Evolutionary conservation across 345 rosid species (phyloP).

Genomic region (Odontarrhena argentea): DNA sequence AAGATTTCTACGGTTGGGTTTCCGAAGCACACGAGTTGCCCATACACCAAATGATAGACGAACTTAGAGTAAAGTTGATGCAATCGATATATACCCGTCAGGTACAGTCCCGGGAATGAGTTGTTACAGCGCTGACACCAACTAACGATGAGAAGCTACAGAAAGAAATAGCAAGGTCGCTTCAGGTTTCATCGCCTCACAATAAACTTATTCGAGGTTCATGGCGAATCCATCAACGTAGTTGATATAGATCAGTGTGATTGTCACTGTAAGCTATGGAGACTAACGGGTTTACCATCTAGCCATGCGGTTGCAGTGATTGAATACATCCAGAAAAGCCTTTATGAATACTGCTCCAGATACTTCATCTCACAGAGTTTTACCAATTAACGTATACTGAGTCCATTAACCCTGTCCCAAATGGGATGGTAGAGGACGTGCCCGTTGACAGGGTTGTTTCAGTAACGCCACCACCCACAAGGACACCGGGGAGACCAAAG

Average conservation of each 20-base stretch:
- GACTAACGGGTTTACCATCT: slow-evolving; percentile 73
- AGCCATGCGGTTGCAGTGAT: slow-evolving; percentile 76
- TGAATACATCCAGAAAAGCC: slow-evolving; percentile 58
- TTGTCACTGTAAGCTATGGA: slow-evolving; percentile 84
- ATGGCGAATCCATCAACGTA: slow-evolving; percentile 61
- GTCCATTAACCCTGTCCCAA: slow-evolving; percentile 83
- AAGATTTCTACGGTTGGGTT: too few species aligned
- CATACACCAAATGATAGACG: slow-evolving; percentile 69
- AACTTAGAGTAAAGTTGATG: slow-evolving; percentile 79
- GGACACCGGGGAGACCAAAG: slow-evolving; percentile 81
- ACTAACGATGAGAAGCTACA: slow-evolving; percentile 72
- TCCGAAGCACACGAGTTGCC: too few species aligned
- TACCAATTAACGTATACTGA: slow-evolving; percentile 54
- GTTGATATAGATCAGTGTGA: slow-evolving; percentile 73
- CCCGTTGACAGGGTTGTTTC: slow-evolving; percentile 42
- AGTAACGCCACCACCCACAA: slow-evolving; percentile 86
- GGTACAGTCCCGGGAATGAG: slow-evolving; percentile 69
- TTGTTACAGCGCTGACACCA: slow-evolving; percentile 62
- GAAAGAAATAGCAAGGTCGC: slow-evolving; percentile 58
- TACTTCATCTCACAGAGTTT: slow-evolving; percentile 63
- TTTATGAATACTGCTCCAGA: slow-evolving; percentile 80
- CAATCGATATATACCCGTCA: slow-evolving; percentile 65
- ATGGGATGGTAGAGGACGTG: slow-evolving; percentile 43
- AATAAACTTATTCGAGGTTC: slow-evolving; percentile 65
- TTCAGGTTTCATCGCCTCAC: slow-evolving; percentile 57